phyloP scores from a whole-genome alignment of 306 rosid genomes.

The Crataegus laevigata region DNA sequence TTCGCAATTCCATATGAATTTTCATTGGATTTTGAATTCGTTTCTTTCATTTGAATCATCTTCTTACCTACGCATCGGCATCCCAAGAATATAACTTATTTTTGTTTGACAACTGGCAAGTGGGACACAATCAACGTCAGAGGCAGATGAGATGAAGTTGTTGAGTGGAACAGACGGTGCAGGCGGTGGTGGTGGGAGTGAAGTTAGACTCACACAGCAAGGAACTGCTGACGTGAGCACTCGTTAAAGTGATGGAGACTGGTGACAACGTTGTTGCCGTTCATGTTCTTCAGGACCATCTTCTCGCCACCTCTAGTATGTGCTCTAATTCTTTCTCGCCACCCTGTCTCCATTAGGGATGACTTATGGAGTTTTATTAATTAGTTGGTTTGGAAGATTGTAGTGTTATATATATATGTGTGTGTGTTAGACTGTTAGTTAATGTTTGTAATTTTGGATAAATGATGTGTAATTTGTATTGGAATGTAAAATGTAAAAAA shows the following conservation, averaged over 20 bases:
- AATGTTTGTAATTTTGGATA: too few relatives aligned
- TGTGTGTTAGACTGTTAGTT: too few relatives aligned
- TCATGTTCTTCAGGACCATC: slow-evolving; percentile 39
- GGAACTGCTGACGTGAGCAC: slow-evolving; percentile 89
- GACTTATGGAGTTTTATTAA: too few relatives aligned
- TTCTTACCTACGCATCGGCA: neutral
- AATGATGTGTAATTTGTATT: too few relatives aligned
- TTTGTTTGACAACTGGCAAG: neutral
- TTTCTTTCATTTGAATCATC: too few relatives aligned
- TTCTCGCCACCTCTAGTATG: slow-evolving; percentile 43
- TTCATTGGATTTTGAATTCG: too few relatives aligned
- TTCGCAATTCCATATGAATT: too few relatives aligned
- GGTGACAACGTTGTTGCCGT: slow-evolving; percentile 86
- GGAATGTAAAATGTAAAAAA: too few relatives aligned
- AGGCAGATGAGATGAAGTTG: slow-evolving; percentile 3
- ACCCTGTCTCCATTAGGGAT: too few relatives aligned
- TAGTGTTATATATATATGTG: too few relatives aligned
- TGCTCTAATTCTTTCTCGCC: neutral
- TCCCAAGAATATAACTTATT: neutral
- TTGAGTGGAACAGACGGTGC: neutral
- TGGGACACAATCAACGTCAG: slow-evolving; percentile 30
- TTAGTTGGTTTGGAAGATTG: too few relatives aligned
- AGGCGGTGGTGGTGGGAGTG: slow-evolving; percentile 35
- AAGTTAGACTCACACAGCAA: slow-evolving; percentile 62
- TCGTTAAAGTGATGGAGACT: slow-evolving; percentile 72